Percentiles rank a stretch among this genome's conserved stretches.
Conservation (phyloP, 768 basidiomycete genomes). For the Termitomyces sp. region DNA sequence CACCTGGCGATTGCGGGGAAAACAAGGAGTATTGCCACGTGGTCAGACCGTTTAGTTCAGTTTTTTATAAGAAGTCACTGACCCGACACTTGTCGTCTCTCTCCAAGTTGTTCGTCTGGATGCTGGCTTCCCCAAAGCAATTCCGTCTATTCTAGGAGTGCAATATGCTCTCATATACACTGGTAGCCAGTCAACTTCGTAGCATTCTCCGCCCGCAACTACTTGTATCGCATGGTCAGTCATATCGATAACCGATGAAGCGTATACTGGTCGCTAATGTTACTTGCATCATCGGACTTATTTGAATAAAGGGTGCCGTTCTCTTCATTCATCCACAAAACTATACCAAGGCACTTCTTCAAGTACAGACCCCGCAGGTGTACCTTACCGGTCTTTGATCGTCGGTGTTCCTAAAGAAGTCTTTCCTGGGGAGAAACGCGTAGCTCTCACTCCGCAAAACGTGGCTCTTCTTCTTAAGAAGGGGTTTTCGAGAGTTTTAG, state of each 20-base stretch:
- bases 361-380: constrained; percentile 32
- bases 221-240: constrained; percentile 17
- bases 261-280: constrained; percentile 1
- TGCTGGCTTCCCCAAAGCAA: constrained; percentile 7
- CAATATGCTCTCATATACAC: constrained; percentile 31
- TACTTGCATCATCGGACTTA: background rate
- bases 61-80: background rate
- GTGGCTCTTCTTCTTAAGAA: constrained; percentile 76
- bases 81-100: background rate
- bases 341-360: constrained; percentile 26
- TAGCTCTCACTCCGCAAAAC: constrained; percentile 81
- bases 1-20: too few relatives aligned
- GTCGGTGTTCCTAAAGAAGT: constrained; percentile 79
- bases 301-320: constrained; percentile 28
- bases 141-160: constrained; percentile 12
- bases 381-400: constrained; percentile 69
- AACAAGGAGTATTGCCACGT: too few relatives aligned
- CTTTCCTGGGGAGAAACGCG: constrained; percentile 76
- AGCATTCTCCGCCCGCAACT: constrained; percentile 18
- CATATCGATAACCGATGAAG: constrained; percentile 6
- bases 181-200: constrained; percentile 25
- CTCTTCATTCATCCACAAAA: constrained; percentile 30
- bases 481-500: constrained; percentile 70
- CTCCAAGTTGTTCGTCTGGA: background rate
- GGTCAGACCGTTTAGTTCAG: too few relatives aligned